These are phyloP conservation scores for Haplosporangium sp. DNA, from an alignment of 371 early-diverging fungal species.

Conservation along the genomic window DNA sequence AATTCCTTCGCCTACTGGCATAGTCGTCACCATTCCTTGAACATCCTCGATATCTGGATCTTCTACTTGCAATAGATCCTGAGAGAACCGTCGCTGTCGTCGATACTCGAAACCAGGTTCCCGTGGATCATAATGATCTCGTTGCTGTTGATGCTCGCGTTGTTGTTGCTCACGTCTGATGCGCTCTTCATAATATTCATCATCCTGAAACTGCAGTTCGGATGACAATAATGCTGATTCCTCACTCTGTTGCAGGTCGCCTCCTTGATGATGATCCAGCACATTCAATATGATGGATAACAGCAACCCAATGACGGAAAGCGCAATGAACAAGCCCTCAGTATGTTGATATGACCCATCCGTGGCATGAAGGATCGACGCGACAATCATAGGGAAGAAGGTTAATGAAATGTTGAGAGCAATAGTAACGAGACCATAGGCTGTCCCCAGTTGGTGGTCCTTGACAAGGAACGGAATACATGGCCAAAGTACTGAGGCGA, in stretches of 20 bases:
- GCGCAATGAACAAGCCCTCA: conserved; percentile 24
- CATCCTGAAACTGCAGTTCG: not conserved
- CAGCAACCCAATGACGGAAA: conserved; percentile 23
- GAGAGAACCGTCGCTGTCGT: conserved; percentile 23
- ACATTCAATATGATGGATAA: conserved; percentile 33
- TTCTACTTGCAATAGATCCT: conserved; percentile 16
- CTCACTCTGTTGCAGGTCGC: conserved; percentile 18
- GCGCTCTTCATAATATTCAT: conserved; percentile 1
- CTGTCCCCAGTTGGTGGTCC: conserved; percentile 67
- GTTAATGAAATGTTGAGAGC: conserved; percentile 71
- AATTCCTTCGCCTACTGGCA: conserved; percentile 46
- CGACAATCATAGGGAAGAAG: conserved; percentile 69
- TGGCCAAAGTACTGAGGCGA: conserved; percentile 67
- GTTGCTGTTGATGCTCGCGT: not conserved
- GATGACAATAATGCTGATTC: not conserved
- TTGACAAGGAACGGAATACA: conserved; percentile 67
- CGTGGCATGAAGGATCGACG: conserved; percentile 40
- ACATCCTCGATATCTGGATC: conserved; percentile 36
- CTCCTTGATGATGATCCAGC: conserved; percentile 29
- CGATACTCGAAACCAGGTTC: conserved; percentile 35
- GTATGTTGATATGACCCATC: conserved; percentile 28
- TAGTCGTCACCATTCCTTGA: conserved; percentile 41
- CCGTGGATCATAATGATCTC: conserved; percentile 19
- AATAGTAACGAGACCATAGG: conserved; percentile 72
- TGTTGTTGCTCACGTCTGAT: not conserved